phyloP scores from a whole-genome alignment of 202 grass and related monocot species.

The Digitaria exilis region DNA sequence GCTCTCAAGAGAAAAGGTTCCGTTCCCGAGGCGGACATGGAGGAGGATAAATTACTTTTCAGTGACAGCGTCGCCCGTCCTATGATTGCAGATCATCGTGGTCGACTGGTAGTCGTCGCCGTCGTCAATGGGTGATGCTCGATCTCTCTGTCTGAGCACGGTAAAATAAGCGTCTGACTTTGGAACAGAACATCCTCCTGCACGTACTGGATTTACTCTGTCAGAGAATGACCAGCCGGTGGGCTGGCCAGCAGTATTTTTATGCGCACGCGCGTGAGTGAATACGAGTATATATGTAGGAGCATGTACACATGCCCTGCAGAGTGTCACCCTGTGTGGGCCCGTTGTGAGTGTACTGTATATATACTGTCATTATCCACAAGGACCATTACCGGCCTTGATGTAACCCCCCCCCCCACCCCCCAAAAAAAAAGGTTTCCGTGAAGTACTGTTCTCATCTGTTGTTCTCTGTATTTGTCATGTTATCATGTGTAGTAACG shows the following conservation, averaged over 20 bases:
- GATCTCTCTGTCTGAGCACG: background rate
- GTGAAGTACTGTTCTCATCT: background rate
- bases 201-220: constrained; percentile 21
- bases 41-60: constrained; percentile 32
- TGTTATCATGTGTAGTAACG: background rate
- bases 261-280: background rate
- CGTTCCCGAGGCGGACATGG: constrained; percentile 10
- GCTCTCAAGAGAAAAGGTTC: constrained; percentile 1
- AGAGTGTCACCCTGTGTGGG: background rate
- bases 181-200: constrained; percentile 34
- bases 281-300: background rate
- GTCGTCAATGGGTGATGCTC: background rate
- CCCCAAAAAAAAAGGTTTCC: no score
- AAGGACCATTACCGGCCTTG: background rate
- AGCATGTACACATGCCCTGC: background rate
- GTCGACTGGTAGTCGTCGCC: background rate
- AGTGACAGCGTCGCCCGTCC: background rate
- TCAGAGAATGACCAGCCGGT: constrained; percentile 29
- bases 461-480: background rate
- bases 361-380: background rate
- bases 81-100: constrained; percentile 38
- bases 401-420: no score
- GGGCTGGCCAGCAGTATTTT: constrained; percentile 1
- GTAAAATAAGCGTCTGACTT: constrained; percentile 29
- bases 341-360: background rate